phyloP scores from a whole-genome alignment of 495 filamentous ascomycete species.

The Aspergillus asperescens region DNA sequence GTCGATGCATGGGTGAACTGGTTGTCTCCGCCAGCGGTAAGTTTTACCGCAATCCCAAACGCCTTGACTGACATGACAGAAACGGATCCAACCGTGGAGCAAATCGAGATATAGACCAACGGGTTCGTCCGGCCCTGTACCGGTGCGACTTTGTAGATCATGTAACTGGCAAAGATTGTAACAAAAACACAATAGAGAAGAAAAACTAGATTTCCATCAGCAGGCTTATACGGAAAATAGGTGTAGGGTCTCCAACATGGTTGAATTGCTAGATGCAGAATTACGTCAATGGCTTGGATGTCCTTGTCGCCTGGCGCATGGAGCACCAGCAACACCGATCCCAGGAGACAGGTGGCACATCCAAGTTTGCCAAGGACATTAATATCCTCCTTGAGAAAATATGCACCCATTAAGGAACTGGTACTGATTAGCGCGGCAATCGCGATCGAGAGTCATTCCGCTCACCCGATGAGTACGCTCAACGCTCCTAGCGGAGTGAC shows the following conservation, averaged over 20 bases:
- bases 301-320: slow-evolving; percentile 93
- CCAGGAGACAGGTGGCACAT: slow-evolving; percentile 91
- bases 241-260: slow-evolving; percentile 18
- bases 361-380: slow-evolving; percentile 87
- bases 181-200: slow-evolving; percentile 77
- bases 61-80: slow-evolving; percentile 99
- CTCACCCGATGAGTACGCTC: slow-evolving; percentile 82
- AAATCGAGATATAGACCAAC: slow-evolving; percentile 92
- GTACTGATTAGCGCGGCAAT: slow-evolving; percentile 25
- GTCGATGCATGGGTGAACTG: slow-evolving; percentile 90
- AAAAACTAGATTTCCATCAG: slow-evolving; percentile 56
- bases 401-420: slow-evolving; percentile 83
- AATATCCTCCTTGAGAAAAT: slow-evolving; percentile 87
- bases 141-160: slow-evolving; percentile 93
- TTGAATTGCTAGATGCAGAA: slow-evolving; percentile 79
- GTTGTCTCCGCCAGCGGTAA: slow-evolving; percentile 85
- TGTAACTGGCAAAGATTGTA: slow-evolving; percentile 75
- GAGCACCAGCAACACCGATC: slow-evolving; percentile 93
- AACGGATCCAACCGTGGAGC: slow-evolving; percentile 90
- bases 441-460: background rate
- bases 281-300: slow-evolving; percentile 79
- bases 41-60: slow-evolving; percentile 92
- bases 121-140: slow-evolving; percentile 89
- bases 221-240: background rate
- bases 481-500: slow-evolving; percentile 92